These are phyloP conservation scores for Hypoxylon cercidicola DNA, from an alignment of 495 filamentous ascomycete genomes.

Conservation along the genomic window DNA sequence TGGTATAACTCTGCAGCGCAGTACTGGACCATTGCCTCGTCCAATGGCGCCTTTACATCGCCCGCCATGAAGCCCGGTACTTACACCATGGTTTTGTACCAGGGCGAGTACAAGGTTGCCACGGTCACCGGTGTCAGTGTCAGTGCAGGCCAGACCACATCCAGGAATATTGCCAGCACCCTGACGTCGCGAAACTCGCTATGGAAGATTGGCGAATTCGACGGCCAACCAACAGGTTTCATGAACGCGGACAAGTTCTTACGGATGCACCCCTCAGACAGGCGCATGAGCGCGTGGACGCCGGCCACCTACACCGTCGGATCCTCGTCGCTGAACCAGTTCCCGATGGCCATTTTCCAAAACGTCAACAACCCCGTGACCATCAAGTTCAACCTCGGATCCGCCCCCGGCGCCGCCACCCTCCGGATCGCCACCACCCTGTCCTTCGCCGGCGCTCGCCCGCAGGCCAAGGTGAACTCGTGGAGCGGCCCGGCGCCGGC, in stretches of 20 bases:
- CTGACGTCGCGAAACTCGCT: slow-evolving; percentile 60
- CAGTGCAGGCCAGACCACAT: slow-evolving; percentile 62
- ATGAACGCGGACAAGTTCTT: slow-evolving; percentile 72
- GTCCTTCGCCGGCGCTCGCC: slow-evolving; percentile 66
- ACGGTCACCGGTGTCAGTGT: slow-evolving; percentile 62
- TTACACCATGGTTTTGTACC: slow-evolving; percentile 74
- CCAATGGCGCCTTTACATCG: slow-evolving; percentile 66
- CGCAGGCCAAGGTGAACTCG: slow-evolving; percentile 61
- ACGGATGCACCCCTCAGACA: slow-evolving; percentile 73
- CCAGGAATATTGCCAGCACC: slow-evolving; percentile 64
- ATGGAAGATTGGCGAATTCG: slow-evolving; percentile 72
- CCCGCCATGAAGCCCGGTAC: slow-evolving; percentile 74
- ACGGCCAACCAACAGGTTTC: slow-evolving; percentile 73
- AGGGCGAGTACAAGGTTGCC: slow-evolving; percentile 69
- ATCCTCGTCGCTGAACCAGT: slow-evolving; percentile 57
- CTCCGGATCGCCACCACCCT: slow-evolving; percentile 72
- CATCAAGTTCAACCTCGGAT: slow-evolving; percentile 67
- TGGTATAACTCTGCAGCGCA: slow-evolving; percentile 72
- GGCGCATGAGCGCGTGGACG: slow-evolving; percentile 68
- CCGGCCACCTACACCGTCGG: slow-evolving; percentile 70
- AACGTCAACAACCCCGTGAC: slow-evolving; percentile 69
- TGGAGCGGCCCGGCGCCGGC: slow-evolving; percentile 59
- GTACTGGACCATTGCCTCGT: slow-evolving; percentile 69
- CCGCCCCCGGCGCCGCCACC: slow-evolving; percentile 62
- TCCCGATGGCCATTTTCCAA: slow-evolving; percentile 76